phyloP scores from a whole-genome alignment of 73 alveolate genomes.

The Paramecium octaurelia region DNA sequence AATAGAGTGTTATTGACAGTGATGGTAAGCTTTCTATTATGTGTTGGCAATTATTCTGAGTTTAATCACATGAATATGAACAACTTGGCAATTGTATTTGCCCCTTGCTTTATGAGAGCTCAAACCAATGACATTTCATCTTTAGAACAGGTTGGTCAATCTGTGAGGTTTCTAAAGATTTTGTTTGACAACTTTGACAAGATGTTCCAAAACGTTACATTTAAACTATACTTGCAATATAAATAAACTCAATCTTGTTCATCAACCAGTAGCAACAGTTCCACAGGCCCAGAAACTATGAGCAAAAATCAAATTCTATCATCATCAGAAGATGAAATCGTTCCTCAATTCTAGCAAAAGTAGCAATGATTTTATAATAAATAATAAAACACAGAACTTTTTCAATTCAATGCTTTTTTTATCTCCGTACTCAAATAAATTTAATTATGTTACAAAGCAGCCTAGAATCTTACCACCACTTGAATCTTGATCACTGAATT shows the following conservation, averaged over 20 bases:
- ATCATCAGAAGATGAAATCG: not conserved
- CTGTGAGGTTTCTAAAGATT: not conserved
- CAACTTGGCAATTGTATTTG: conserved; percentile 2
- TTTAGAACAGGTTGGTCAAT: not conserved
- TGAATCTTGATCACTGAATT: conserved; percentile 82
- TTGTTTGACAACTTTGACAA: conserved; percentile 11
- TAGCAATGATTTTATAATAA: not conserved
- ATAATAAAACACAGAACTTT: not conserved
- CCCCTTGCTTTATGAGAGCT: conserved; percentile 52
- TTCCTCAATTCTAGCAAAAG: not conserved
- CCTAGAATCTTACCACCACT: conserved; percentile 65
- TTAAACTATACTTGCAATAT: not conserved
- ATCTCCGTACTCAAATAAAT: not conserved
- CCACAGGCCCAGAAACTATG: conserved; percentile 14
- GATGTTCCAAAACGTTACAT: conserved; percentile 23
- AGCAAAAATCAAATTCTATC: not conserved
- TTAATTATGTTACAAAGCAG: not conserved
- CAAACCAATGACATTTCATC: not conserved
- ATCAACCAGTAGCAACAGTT: conserved; percentile 21
- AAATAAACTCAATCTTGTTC: not conserved
- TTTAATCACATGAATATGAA: not conserved
- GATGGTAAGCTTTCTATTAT: not conserved
- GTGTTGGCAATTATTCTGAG: not conserved
- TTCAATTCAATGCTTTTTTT: not conserved
- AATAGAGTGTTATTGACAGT: conserved; percentile 3